Base-by-base conservation (phyloP, 1,139 yeast species). In the Blastobotrys illinoisensis region DNA sequence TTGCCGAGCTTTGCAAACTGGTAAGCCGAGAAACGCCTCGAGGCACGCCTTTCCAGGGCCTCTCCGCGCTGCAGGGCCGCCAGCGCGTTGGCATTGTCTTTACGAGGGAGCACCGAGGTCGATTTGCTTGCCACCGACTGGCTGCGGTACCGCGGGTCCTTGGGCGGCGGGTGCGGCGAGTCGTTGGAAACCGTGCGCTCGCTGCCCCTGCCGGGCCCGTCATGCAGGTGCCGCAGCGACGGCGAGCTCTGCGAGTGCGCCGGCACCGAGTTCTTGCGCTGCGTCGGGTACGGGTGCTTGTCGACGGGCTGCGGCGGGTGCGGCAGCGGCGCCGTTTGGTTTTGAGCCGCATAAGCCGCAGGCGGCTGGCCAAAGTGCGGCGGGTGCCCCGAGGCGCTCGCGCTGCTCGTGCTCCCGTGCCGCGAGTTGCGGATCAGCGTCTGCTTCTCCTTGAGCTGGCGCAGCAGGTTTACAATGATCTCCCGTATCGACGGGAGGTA, bases 11-110 rank as follows among this genome's bases (percentile, higher is more conserved):
- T 88, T 1, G 96, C 91, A 71, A 86, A 87, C 66, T 93, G 98
- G 60, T 90, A 93, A 0, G 97, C 97, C 23, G 97, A 88, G 66
- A 86, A 93, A 57, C 99, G 74, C 62, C 89, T 81, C 0, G 97
- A 90, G 0, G 99, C 99, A 58, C 97, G 79, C 60, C 99, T 79
- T 71, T 87, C 96, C 48, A 93, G 72, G 1, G 87, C 86, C 56
- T 86, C 88, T 1, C 91, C 88, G 49, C 85, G 82, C 64, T 90
- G 96, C 19, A 91, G 75, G 61, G 88, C 89, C 0, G 83, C 77
- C 24, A 90, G 73, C 0, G 96, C 90, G 61, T 83, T 86, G 19
- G 44, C 51, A 28, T 48, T 51, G 45, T 46, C 51, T 24, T 48
- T 50, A 19, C 28, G 46, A 2, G 40, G 40, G 3, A 32, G 40